Base-by-base conservation (phyloP, 1,284 basidiomycete genomes). In the Uromyces viciae-fabae region DNA sequence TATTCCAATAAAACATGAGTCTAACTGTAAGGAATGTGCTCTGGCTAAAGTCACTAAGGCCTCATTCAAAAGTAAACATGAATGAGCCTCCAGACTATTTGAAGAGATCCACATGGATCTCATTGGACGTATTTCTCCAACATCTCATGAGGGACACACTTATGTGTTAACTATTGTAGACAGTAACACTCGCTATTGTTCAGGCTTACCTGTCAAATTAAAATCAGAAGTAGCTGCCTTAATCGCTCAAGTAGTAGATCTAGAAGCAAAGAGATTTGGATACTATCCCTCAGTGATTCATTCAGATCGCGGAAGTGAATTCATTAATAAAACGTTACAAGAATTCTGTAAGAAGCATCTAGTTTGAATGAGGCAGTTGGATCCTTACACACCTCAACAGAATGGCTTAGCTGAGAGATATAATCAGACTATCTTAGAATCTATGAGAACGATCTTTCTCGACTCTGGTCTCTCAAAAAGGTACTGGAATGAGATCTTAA, bases 361-460 rank as follows among this genome's bases (percentile, higher is more conserved):
- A n/a, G 56, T 74, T 52, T 11, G 28, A n/a, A 14, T 31, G 2
- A n/a, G 49, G 14, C 9, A 22, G 38, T 54, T 36, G 2, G 72
- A 46, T 15, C 11, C 33, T 7, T 38, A 74, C 25, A 74, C 72
- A 8, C 72, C 72, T 7, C 46, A 74, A n/a, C 46, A 74, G 40
- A 74, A 74, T 22, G 49, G 46, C 2, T n/a, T 74, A 3, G 28
- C 49, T 33, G 49, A 74, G 33, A 14, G 43, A 25, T 22, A 14
- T n/a, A 72, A 42, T 17, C 36, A 25, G 22, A 72, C 69, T 19
- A 46, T 72, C 4, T 19, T 56, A 19, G 52, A 56, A 5, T 8
- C 52, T n/a, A n/a, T n/a, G n/a, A n/a, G n/a, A n/a, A n/a, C n/a
- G n/a, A n/a, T n/a, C n/a, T n/a, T n/a, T n/a, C n/a, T n/a, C n/a